phyloP scores from a whole-genome alignment of 73 alveolate genomes.

The Paramecium bursaria region DNA sequence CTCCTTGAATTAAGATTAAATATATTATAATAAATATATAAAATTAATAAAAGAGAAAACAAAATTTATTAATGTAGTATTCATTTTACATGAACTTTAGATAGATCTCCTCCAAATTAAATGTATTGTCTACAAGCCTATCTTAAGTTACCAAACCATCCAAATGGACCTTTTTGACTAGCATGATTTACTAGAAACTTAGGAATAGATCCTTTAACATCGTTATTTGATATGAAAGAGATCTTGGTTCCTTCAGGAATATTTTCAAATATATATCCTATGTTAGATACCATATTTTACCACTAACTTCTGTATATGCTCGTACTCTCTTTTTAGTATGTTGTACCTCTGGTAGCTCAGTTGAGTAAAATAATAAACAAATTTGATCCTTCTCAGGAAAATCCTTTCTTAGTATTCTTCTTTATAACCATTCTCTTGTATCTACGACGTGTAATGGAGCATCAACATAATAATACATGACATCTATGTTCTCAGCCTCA shows the following conservation, averaged over 20 bases:
- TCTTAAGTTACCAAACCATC: slow-evolving; percentile 47
- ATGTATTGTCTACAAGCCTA: slow-evolving; percentile 5
- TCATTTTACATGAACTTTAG: background rate
- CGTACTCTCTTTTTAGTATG: background rate
- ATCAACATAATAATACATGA: slow-evolving; percentile 38
- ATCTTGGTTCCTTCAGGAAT: slow-evolving; percentile 32
- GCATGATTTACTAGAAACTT: slow-evolving; percentile 34
- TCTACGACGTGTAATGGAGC: slow-evolving; percentile 43
- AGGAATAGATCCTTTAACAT: slow-evolving; percentile 32
- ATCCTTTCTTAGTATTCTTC: background rate
- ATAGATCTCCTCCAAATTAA: background rate
- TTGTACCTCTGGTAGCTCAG: background rate
- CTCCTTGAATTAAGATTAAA: too few relatives aligned
- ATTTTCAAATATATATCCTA: slow-evolving; percentile 42
- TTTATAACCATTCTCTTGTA: slow-evolving; percentile 55
- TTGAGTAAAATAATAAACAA: slow-evolving; percentile 22
- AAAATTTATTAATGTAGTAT: too few relatives aligned
- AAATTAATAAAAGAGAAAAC: too few relatives aligned
- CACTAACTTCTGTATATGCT: slow-evolving; percentile 34
- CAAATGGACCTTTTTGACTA: slow-evolving; percentile 50
- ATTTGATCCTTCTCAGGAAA: slow-evolving; percentile 24
- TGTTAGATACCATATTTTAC: background rate
- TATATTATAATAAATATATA: too few relatives aligned
- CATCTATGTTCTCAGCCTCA: slow-evolving; percentile 22
- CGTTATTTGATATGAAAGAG: slow-evolving; percentile 34